Evolutionary conservation across 306 rosid species (phyloP).

Genomic region (Carpinus fangiana): DNA sequence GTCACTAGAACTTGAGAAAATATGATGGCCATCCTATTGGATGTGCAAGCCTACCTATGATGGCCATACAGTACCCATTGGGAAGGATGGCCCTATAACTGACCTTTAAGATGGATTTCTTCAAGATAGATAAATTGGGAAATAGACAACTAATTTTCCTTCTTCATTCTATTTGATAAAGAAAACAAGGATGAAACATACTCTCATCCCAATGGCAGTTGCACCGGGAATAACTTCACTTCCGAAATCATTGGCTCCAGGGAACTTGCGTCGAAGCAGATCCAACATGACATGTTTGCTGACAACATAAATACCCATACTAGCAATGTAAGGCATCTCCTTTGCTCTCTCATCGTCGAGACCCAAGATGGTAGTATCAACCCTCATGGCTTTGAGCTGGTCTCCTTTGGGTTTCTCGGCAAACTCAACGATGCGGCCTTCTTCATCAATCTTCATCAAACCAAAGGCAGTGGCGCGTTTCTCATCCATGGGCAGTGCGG

Average conservation of each 20-base stretch:
- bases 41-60: not conserved
- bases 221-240: conserved; percentile 99
- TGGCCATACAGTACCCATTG: not conserved
- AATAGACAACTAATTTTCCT: not conserved
- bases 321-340: conserved; percentile 94
- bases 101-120: not conserved
- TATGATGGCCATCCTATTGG: not conserved
- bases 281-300: conserved; percentile 88
- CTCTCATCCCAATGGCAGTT: conserved; percentile 88
- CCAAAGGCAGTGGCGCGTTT: conserved; percentile 96
- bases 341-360: conserved; percentile 93
- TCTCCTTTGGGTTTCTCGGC: conserved; percentile 97
- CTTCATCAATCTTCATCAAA: conserved; percentile 96
- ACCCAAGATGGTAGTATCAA: conserved; percentile 96
- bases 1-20: not conserved
- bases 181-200: conserved; percentile 32
- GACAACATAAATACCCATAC: conserved; percentile 98
- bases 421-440: conserved; percentile 90
- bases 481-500: conserved; percentile 98
- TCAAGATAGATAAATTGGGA: not conserved
- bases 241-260: conserved; percentile 96
- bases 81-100: no score
- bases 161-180: not conserved
- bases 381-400: conserved; percentile 94
- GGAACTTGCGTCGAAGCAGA: conserved; percentile 77